Conservation (phyloP, 106 monocot species). For the Dendrobium nobile region DNA sequence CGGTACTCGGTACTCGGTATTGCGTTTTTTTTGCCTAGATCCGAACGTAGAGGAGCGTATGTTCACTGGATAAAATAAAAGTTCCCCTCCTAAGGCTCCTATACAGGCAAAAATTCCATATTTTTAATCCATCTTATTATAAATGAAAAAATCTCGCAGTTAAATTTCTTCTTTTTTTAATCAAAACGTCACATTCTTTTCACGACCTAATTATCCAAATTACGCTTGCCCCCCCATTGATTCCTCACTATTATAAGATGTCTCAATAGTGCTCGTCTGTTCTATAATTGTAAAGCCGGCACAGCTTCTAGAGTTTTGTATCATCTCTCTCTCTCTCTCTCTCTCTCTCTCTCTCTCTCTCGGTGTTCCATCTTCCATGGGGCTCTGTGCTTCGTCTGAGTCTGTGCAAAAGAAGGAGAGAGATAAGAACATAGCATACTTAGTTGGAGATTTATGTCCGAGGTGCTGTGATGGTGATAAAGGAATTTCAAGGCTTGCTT, state of each 20-base stretch:
- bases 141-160: background rate
- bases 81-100: too few relatives aligned
- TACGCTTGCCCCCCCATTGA: background rate
- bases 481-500: conserved; percentile 45
- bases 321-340: background rate
- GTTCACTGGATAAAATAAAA: too few relatives aligned
- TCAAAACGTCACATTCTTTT: background rate
- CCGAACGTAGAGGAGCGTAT: too few relatives aligned
- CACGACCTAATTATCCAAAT: conserved; percentile 5
- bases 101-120: too few relatives aligned
- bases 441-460: conserved; percentile 39
- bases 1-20: too few relatives aligned
- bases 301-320: background rate
- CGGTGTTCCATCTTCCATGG: conserved; percentile 30
- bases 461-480: conserved; percentile 3
- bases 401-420: conserved; percentile 22
- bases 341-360: conserved; percentile 11
- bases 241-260: background rate
- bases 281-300: background rate
- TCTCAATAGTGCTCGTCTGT: background rate
- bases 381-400: conserved; percentile 53
- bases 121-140: too few relatives aligned
- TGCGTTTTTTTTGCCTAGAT: too few relatives aligned
- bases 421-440: conserved; percentile 51
- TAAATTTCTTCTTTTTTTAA: background rate